Evolutionary conservation across 768 basidiomycete species (phyloP).

Genomic region (Suillus lakei): DNA sequence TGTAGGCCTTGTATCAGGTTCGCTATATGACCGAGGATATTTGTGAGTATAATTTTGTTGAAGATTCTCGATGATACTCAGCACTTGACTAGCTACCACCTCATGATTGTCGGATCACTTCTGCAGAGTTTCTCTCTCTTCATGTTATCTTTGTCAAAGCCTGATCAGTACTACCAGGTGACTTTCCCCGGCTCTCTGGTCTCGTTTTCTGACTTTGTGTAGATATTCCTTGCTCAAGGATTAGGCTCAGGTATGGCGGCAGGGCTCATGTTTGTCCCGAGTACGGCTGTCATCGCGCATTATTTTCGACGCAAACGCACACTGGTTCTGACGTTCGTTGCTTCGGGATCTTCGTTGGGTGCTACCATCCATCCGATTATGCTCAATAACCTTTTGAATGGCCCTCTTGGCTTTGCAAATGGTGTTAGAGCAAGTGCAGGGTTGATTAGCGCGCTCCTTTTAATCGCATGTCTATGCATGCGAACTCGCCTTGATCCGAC

Average conservation of each 20-base stretch:
- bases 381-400: slow-evolving; percentile 34
- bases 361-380: slow-evolving; percentile 29
- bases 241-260: slow-evolving; percentile 49
- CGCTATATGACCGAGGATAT: slow-evolving; percentile 56
- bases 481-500: slow-evolving; percentile 45
- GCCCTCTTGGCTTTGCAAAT: slow-evolving; percentile 42
- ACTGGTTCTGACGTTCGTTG: slow-evolving; percentile 48
- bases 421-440: slow-evolving; percentile 54
- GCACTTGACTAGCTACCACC: slow-evolving; percentile 1
- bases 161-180: slow-evolving; percentile 48
- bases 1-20: slow-evolving; percentile 46
- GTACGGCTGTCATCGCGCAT: slow-evolving; percentile 47
- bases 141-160: slow-evolving; percentile 48
- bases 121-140: slow-evolving; percentile 33
- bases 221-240: slow-evolving; percentile 57
- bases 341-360: slow-evolving; percentile 42
- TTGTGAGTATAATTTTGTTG: slow-evolving; percentile 37
- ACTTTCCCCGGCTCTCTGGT: slow-evolving; percentile 11
- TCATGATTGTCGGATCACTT: slow-evolving; percentile 21
- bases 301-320: slow-evolving; percentile 47
- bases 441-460: slow-evolving; percentile 41
- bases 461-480: slow-evolving; percentile 37
- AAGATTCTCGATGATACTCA: neutral
- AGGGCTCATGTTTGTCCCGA: slow-evolving; percentile 53
- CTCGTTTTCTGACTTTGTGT: neutral